A percentile compares a stretch with the other conserved stretches of the same genome.
These are phyloP conservation scores for Lasiosphaeria hispida DNA, from an alignment of 495 filamentous ascomycete species.

Conservation along the genomic window DNA sequence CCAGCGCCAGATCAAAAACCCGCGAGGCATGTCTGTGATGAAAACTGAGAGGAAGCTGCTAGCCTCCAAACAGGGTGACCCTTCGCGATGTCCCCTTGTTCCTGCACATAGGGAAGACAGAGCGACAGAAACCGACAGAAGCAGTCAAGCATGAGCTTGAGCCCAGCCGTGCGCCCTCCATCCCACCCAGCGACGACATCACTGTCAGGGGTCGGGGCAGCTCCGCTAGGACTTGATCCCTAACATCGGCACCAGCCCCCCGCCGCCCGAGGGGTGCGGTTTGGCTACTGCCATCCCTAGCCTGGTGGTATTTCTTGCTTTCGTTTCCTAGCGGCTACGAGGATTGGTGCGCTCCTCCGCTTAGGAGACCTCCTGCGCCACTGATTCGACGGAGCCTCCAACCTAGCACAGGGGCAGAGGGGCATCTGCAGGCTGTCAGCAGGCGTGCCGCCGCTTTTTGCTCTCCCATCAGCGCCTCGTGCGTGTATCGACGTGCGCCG, in stretches of 20 bases:
- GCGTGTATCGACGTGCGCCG: neutral
- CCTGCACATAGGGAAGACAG: too few species aligned
- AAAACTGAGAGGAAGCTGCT: too few species aligned
- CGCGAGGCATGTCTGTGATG: too few species aligned
- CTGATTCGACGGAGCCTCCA: slow-evolving; percentile 4
- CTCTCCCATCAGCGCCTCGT: slow-evolving; percentile 1
- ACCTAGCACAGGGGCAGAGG: slow-evolving; percentile 7
- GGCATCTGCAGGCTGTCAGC: slow-evolving; percentile 10
- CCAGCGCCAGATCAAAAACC: too few species aligned
- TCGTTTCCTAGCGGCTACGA: neutral
- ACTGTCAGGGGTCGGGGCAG: slow-evolving; percentile 23
- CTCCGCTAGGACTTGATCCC: neutral
- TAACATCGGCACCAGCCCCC: neutral
- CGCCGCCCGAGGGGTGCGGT: neutral
- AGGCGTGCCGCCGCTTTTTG: slow-evolving; percentile 10
- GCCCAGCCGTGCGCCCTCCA: slow-evolving; percentile 5
- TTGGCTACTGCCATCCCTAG: neutral
- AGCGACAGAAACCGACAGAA: neutral
- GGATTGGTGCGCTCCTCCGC: slow-evolving; percentile 2
- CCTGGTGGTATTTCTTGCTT: slow-evolving; percentile 9
- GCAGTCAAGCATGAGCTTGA: slow-evolving; percentile 11
- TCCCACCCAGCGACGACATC: slow-evolving; percentile 20
- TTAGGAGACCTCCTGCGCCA: neutral
- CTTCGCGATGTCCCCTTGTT: too few species aligned
- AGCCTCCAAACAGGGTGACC: too few species aligned